Percentiles rank a stretch among this genome's conserved stretches.
Evolutionary conservation across 768 basidiomycete species (phyloP).

Genomic region (Botryobasidium botryosum): DNA sequence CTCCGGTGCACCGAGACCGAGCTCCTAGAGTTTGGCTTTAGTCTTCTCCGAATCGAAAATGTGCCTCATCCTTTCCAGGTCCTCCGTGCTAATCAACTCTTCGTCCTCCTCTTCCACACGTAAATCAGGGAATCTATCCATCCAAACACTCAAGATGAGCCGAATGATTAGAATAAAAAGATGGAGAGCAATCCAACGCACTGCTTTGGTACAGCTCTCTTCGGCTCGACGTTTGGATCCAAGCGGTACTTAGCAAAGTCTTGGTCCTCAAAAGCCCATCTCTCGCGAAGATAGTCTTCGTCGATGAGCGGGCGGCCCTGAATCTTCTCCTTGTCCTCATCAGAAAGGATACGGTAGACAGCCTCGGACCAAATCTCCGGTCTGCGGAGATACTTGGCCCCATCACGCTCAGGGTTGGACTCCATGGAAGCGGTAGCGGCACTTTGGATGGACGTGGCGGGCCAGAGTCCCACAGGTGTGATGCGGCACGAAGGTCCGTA

Average conservation of each 20-base stretch:
- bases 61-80: background rate
- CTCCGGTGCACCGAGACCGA: background rate
- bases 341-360: background rate
- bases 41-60: background rate
- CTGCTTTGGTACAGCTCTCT: background rate
- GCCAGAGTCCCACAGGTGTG: background rate
- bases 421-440: background rate
- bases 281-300: background rate
- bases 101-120: background rate
- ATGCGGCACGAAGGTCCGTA: slow-evolving; percentile 1
- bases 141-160: background rate
- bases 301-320: background rate
- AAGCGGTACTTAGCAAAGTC: background rate
- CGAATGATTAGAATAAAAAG: background rate
- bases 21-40: background rate
- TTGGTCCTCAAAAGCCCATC: background rate
- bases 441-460: background rate
- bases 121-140: background rate
- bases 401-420: background rate
- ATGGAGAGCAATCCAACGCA: background rate
- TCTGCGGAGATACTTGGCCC: background rate
- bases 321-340: background rate
- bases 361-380: background rate
- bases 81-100: background rate
- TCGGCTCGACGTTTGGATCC: background rate